Evolutionary conservation across 1,284 basidiomycete genomes (phyloP).

Genomic region (Exsudoporus floridanus): DNA sequence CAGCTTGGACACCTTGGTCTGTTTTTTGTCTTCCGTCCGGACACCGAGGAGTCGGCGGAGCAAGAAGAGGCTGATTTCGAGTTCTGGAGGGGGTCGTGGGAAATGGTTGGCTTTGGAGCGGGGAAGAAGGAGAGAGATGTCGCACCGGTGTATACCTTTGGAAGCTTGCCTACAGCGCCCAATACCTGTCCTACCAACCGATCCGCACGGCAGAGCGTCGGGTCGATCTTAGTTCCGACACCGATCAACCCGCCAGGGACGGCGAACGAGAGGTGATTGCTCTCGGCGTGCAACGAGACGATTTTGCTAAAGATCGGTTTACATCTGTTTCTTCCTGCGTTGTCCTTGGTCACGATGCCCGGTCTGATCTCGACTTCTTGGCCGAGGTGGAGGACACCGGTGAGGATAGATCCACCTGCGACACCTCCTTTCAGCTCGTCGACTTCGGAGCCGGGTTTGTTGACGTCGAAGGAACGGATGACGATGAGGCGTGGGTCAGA

Average conservation of each 20-base stretch:
- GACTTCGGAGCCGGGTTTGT: slow-evolving; percentile 97
- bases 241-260: slow-evolving; percentile 98
- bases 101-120: too few relatives aligned
- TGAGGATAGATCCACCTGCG: slow-evolving; percentile 94
- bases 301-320: slow-evolving; percentile 93
- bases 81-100: slow-evolving; percentile 46
- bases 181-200: slow-evolving; percentile 95
- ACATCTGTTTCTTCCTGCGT: slow-evolving; percentile 86
- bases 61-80: slow-evolving; percentile 91
- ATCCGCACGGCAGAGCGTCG: slow-evolving; percentile 96
- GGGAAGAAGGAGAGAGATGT: neutral
- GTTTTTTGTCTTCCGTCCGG: slow-evolving; percentile 97
- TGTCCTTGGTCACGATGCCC: slow-evolving; percentile 96
- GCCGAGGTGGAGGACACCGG: slow-evolving; percentile 87
- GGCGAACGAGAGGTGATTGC: slow-evolving; percentile 91
- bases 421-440: slow-evolving; percentile 98
- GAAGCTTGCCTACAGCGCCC: slow-evolving; percentile 90
- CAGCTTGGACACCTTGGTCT: slow-evolving; percentile 93
- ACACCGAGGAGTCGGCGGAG: slow-evolving; percentile 95
- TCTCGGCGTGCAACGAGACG: slow-evolving; percentile 91
- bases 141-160: slow-evolving; percentile 88
- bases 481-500: slow-evolving; percentile 93
- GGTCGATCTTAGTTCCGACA: slow-evolving; percentile 96
- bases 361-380: slow-evolving; percentile 97
- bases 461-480: slow-evolving; percentile 99